Base-by-base conservation (phyloP, 2,329 filamentous ascomycete species). In the Fusarium sp. region DNA sequence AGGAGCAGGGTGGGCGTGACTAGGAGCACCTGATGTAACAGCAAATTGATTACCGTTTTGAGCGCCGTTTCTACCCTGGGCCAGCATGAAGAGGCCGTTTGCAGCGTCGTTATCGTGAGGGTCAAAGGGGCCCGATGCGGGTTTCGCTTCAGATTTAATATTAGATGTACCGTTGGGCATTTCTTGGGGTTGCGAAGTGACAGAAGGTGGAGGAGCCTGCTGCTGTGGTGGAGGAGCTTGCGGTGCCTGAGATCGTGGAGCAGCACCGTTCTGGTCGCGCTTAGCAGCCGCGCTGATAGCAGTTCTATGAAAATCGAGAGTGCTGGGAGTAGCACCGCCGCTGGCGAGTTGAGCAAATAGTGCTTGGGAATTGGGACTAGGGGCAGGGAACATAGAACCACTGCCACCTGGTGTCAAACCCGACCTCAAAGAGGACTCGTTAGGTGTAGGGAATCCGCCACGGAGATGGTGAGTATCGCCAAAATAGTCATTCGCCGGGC, bases 371-470 rank as follows among this genome's bases (percentile, higher is more conserved):
- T 92, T 96, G 34, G 93, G 94, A 77, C 92, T 97, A 4, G 93
- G 91, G 54, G 91, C 92, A 56, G 95, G 94, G 83, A 98, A 98
- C 93, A 98, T 98, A 72, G 94, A 97, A 73, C 94, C 95, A 77
- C 94, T 94, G 70, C 95, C 95, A 62, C 96, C 96, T 47, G 96
- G 96, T 52, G 96, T 98, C 70, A 98, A 81, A 56, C 96, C 96
- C 62, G 94, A 96, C 62, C 96, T 87, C 51, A 98, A 83, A 4
- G 93, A 96, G 9, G 95, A 98, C 81, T 99, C 96, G 87, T 97
- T 97, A 1, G 95, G 95, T 6, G 96, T 98, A 6, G 94, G 93
- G 75, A 97, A 97, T 53, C 92, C 92, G 72, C 93, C 89, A 68
- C 92, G 88, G 67, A 97, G 84, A 61, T 88, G 91, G 75, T 90